phyloP scores from a whole-genome alignment of 352 stramenopile species.

The Pseudoperonospora humuli region DNA sequence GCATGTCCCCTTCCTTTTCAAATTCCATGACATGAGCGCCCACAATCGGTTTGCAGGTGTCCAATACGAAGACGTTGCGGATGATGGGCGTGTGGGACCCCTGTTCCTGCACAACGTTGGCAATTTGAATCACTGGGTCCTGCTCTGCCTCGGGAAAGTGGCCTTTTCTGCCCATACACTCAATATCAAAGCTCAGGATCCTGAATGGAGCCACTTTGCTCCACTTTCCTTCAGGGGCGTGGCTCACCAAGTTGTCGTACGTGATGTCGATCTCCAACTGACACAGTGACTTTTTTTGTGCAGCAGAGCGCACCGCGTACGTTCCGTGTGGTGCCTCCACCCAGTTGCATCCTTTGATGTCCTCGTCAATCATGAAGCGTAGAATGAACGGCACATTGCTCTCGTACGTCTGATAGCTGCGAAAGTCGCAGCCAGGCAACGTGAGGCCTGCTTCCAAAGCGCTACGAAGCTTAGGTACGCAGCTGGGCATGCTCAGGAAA shows the following conservation, averaged over 20 bases:
- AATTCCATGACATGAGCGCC: slow-evolving; percentile 97
- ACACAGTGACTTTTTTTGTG: slow-evolving; percentile 83
- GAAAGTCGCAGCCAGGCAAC: slow-evolving; percentile 55
- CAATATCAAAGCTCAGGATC: slow-evolving; percentile 99
- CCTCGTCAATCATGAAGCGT: slow-evolving; percentile 98
- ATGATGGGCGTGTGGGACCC: slow-evolving; percentile 52
- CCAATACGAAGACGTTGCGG: slow-evolving; percentile 97
- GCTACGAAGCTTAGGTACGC: slow-evolving; percentile 90
- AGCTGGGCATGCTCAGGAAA: slow-evolving; percentile 91
- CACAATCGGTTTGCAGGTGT: slow-evolving; percentile 97
- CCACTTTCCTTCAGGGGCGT: slow-evolving; percentile 92
- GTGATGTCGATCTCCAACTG: slow-evolving; percentile 97
- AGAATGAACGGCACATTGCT: slow-evolving; percentile 99
- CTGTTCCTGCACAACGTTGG: slow-evolving; percentile 92
- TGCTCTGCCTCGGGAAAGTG: slow-evolving; percentile 88
- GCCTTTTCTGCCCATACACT: slow-evolving; percentile 98
- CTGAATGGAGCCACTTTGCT: slow-evolving; percentile 95
- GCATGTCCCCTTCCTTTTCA: slow-evolving; percentile 93
- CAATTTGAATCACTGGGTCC: slow-evolving; percentile 99
- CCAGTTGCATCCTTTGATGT: slow-evolving; percentile 97
- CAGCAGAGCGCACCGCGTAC: slow-evolving; percentile 78
- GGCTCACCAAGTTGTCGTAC: slow-evolving; percentile 95
- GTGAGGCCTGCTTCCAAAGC: slow-evolving; percentile 86
- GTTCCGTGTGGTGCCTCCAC: slow-evolving; percentile 88
- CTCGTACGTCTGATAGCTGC: slow-evolving; percentile 92